phyloP scores from a whole-genome alignment of 1,284 basidiomycete species.

The Pseudozyma flocculosa region DNA sequence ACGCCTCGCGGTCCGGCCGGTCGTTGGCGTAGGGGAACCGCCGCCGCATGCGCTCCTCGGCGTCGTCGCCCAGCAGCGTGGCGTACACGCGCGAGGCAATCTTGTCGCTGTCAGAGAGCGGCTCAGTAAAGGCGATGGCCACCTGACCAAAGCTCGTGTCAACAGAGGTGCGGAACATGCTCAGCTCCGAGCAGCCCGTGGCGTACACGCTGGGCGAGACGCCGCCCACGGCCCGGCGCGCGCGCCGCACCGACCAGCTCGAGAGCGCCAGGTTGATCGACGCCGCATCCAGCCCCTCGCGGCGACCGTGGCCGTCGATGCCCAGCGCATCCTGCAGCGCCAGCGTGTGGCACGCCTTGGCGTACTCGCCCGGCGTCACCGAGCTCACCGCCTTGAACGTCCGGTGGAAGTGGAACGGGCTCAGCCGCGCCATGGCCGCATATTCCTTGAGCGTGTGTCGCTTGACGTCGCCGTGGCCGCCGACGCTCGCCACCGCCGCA shows the following conservation, averaged over 20 bases:
- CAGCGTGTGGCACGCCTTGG: slow-evolving; percentile 14
- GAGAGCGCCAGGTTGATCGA: slow-evolving; percentile 1
- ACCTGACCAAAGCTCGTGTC: slow-evolving; percentile 5
- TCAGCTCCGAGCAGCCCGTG: slow-evolving; percentile 2
- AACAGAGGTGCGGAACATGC: slow-evolving; percentile 1
- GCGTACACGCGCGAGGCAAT: slow-evolving; percentile 3
- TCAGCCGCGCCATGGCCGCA: slow-evolving; percentile 9
- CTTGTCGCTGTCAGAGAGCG: neutral
- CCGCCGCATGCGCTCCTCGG: slow-evolving; percentile 1
- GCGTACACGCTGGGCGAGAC: slow-evolving; percentile 8
- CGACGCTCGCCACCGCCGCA: slow-evolving; percentile 1
- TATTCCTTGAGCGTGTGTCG: slow-evolving; percentile 18
- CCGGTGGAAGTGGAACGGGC: slow-evolving; percentile 25
- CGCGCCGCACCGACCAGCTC: slow-evolving; percentile 13
- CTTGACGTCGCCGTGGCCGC: slow-evolving; percentile 10
- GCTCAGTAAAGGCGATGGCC: slow-evolving; percentile 2
- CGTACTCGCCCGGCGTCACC: slow-evolving; percentile 13
- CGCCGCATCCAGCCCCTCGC: neutral
- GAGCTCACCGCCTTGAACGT: slow-evolving; percentile 14
- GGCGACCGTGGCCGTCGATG: slow-evolving; percentile 3
- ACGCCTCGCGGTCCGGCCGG: neutral
- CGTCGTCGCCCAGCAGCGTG: slow-evolving; percentile 5
- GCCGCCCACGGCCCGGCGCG: slow-evolving; percentile 13
- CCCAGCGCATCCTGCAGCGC: slow-evolving; percentile 15
- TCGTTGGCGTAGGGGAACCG: slow-evolving; percentile 5